Conservation (phyloP, 345 rosid genomes). For the Salix brachista region DNA sequence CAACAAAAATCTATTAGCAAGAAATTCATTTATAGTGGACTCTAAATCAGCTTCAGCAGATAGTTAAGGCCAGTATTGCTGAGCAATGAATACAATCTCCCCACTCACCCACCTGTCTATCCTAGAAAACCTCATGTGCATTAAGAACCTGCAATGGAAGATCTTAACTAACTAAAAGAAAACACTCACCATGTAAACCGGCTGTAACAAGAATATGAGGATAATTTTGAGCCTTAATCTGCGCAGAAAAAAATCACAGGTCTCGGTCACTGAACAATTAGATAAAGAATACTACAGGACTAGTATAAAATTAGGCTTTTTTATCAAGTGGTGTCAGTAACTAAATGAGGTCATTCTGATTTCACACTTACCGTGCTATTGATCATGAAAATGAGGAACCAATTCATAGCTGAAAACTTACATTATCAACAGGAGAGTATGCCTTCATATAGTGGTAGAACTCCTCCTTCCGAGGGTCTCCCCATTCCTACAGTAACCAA, state of each 20-base stretch:
- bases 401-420: conserved; percentile 20
- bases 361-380: background rate
- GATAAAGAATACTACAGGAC: background rate
- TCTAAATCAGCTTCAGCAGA: background rate
- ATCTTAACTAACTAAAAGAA: background rate
- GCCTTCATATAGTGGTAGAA: conserved; percentile 88
- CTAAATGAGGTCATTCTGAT: background rate
- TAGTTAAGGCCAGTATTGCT: background rate
- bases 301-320: background rate
- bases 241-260: conserved; percentile 12
- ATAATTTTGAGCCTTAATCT: conserved; percentile 75
- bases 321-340: background rate
- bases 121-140: background rate
- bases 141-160: background rate
- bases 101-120: background rate
- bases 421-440: conserved; percentile 94
- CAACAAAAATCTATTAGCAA: too few species aligned
- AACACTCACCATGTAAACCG: conserved; percentile 73
- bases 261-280: background rate
- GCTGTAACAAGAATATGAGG: conserved; percentile 80
- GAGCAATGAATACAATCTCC: background rate
- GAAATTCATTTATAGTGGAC: too few species aligned
- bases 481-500: conserved; percentile 76
- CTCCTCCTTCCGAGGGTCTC: conserved; percentile 88
- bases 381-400: background rate